Conservation (phyloP, 1,284 basidiomycete genomes). For the Flammula alnicola region DNA sequence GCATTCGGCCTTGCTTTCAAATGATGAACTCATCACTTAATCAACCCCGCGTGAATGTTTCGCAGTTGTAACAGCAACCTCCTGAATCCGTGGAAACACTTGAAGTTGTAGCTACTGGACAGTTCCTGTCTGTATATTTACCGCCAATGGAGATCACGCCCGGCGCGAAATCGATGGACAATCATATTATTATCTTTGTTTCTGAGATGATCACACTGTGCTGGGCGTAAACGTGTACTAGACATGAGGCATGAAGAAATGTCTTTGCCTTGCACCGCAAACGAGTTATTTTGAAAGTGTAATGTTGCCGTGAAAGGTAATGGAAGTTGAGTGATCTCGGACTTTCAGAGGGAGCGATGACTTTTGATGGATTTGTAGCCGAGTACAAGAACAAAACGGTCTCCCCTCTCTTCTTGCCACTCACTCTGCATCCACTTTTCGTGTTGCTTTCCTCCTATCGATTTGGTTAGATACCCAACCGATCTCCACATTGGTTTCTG, state of each 20-base stretch:
- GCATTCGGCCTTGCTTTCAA: slow-evolving; percentile 10
- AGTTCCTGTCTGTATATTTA: slow-evolving; percentile 12
- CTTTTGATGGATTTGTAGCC: slow-evolving; percentile 17
- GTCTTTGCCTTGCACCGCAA: not conserved
- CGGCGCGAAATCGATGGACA: not conserved
- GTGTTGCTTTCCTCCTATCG: slow-evolving; percentile 18
- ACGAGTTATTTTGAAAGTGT: slow-evolving; percentile 3
- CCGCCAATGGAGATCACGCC: not conserved
- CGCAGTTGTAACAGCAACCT: slow-evolving; percentile 5
- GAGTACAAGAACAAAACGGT: slow-evolving; percentile 13
- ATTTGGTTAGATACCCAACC: slow-evolving; percentile 31
- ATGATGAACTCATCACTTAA: slow-evolving; percentile 10
- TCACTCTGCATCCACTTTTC: slow-evolving; percentile 14
- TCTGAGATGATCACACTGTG: not conserved
- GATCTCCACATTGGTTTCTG: slow-evolving; percentile 12
- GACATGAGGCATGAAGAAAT: slow-evolving; percentile 6
- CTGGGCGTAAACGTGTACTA: not conserved
- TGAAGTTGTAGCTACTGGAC: slow-evolving; percentile 8
- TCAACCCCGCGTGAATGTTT: slow-evolving; percentile 3
- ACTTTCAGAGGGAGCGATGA: slow-evolving; percentile 25
- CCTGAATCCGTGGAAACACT: slow-evolving; percentile 17
- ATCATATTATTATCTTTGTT: slow-evolving; percentile 6
- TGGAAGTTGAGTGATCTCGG: slow-evolving; percentile 23
- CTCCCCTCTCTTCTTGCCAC: slow-evolving; percentile 14
- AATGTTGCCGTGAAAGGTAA: slow-evolving; percentile 13